Base-by-base conservation (phyloP, 2,329 filamentous ascomycete genomes). In the Fusarium dimerum region DNA sequence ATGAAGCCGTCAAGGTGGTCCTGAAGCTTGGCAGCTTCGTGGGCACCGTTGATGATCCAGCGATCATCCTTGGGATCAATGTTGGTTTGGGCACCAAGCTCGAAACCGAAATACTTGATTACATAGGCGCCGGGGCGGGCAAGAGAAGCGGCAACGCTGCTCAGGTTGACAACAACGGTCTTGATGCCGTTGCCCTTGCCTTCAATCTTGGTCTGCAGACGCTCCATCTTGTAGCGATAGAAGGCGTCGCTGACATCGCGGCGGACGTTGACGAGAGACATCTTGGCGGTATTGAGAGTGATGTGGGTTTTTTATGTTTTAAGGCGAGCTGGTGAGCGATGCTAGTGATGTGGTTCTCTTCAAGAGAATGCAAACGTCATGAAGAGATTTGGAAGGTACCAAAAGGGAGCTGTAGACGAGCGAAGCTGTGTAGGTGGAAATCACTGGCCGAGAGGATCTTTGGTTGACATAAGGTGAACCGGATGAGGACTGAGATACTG, bases 171-270 rank as follows among this genome's bases (percentile, higher is more conserved):
- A 66, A 99, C 88, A 70, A 99, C 94, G 67, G 66, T 99, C 83
- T 99, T 99, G 86, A 99, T 99, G 72, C 94, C 94, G 80, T 99
- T 99, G 65, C 94, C 94, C 79, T 99, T 99, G 78, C 94, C 94
- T 80, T 99, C 94, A 68, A 99, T 95, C 84, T 99, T 99, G 75
- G 94, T 96, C 82, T 96, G 91, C 73, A 99, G 81, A 68, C 87
- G 88, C 81, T 97, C 94, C 94, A 99, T 99, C 86, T 99, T 99
- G 87, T 99, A 99, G 76, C 94, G 94, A 81, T 99, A 99, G 86
- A 97, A 99, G 78, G 89, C 89, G 80, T 99, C 94, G 82, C 88
- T 88, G 80, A 96, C 88, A 89, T 97, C 93, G 78, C 90, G 91
- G 77, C 92, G 92, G 78, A 97, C 92, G 79, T 99, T 99, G 85